These are phyloP conservation scores for Otatea glauca DNA, from an alignment of 176 grass and related monocot genomes.

Conservation along the genomic window DNA sequence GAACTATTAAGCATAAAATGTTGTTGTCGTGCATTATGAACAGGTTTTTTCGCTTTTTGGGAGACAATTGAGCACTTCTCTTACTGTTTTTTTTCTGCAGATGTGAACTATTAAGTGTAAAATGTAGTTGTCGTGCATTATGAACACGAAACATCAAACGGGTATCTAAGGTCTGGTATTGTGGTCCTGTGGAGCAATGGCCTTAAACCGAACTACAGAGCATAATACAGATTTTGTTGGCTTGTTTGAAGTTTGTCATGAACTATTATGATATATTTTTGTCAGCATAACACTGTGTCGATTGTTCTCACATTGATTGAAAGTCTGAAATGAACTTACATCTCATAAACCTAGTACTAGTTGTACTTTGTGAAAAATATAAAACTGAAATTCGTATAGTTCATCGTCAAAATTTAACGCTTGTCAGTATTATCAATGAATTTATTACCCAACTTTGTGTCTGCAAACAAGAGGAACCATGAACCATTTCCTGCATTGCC, in stretches of 20 bases:
- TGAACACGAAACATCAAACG: background rate
- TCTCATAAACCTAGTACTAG: background rate
- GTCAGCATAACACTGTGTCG: background rate
- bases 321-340: conserved; percentile 21
- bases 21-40: too few relatives aligned
- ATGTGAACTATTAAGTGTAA: background rate
- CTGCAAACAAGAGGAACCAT: conserved; percentile 4
- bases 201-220: background rate
- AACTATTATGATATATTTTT: background rate
- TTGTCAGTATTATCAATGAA: background rate
- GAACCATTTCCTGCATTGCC: background rate
- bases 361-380: conserved; percentile 12
- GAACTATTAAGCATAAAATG: too few relatives aligned
- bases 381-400: background rate
- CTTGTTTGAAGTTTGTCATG: background rate
- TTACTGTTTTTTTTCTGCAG: background rate
- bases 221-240: background rate
- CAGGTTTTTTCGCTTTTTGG: background rate
- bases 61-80: background rate
- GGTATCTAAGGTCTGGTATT: background rate
- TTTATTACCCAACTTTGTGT: background rate
- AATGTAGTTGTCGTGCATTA: background rate
- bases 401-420: background rate
- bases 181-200: background rate
- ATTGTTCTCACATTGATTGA: background rate